phyloP scores from a whole-genome alignment of 306 rosid species.

The Fragaria nilgerrensis region DNA sequence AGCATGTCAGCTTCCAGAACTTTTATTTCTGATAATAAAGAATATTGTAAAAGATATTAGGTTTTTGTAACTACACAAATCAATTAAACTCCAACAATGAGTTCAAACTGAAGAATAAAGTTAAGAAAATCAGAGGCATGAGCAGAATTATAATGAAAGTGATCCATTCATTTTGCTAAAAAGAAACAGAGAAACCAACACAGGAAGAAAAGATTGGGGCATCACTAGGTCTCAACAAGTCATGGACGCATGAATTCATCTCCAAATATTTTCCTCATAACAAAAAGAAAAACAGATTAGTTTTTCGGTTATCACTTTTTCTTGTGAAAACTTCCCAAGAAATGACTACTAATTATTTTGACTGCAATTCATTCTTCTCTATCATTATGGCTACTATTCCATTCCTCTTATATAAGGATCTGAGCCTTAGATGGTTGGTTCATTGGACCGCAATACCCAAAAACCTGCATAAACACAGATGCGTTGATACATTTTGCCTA shows the following conservation, averaged over 20 bases:
- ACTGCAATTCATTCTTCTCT: not conserved
- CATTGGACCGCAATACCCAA: not conserved
- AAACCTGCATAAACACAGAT: not conserved
- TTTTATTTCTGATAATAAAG: conserved; percentile 64
- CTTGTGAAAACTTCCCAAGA: not conserved
- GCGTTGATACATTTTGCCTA: not conserved
- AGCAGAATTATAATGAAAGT: not conserved
- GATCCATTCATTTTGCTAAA: not conserved
- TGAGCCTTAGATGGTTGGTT: not conserved
- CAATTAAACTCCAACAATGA: not conserved
- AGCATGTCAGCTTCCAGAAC: conserved; percentile 96
- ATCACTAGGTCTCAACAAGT: not conserved
- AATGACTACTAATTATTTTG: not conserved
- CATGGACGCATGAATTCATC: conserved; percentile 5
- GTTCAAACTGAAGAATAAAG: not conserved
- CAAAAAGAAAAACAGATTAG: not conserved
- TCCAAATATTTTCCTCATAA: not conserved
- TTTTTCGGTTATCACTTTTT: not conserved
- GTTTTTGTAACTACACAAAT: not conserved
- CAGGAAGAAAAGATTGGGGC: not conserved
- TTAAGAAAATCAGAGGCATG: not conserved
- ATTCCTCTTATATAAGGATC: not conserved
- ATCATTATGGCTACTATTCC: not conserved
- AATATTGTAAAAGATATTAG: not conserved
- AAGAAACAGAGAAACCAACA: not conserved